phyloP scores from a whole-genome alignment of 306 rosid species.

The Prunus mume region DNA sequence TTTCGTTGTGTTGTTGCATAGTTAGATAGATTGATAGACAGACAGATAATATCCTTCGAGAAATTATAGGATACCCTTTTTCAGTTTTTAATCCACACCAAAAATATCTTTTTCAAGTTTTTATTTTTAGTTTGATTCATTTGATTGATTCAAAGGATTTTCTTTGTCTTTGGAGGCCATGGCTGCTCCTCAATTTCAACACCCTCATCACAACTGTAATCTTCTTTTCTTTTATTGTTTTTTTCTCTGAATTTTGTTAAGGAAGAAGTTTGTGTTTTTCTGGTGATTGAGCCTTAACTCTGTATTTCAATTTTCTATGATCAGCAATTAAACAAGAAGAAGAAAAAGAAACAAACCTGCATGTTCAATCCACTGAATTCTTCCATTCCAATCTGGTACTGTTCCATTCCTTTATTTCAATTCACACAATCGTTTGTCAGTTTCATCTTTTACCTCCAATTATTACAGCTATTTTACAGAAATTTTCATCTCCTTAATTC shows the following conservation, averaged over 20 bases:
- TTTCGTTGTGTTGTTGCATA: constrained; percentile 19
- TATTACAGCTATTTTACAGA: no score
- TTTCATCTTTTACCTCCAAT: neutral
- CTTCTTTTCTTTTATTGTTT: neutral
- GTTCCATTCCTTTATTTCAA: neutral
- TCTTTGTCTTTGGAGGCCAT: constrained; percentile 4
- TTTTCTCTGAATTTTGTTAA: neutral
- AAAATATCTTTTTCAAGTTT: constrained; percentile 7
- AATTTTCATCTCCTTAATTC: neutral
- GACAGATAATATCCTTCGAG: constrained; percentile 4
- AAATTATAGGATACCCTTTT: neutral
- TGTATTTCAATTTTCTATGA: neutral
- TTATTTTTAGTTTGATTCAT: constrained; percentile 11
- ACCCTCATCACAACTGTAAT: neutral
- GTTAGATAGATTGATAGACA: constrained; percentile 1
- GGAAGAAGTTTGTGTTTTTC: neutral
- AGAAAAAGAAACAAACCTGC: constrained; percentile 11
- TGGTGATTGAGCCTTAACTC: neutral
- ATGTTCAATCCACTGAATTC: constrained; percentile 8
- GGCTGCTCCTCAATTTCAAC: constrained; percentile 22
- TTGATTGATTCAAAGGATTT: constrained; percentile 13
- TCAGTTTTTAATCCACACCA: neutral
- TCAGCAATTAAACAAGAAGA: constrained; percentile 11
- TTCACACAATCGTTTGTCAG: neutral
- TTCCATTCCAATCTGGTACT: constrained; percentile 16